phyloP scores from a whole-genome alignment of 73 alveolate genomes.

The Stentor coeruleus region DNA sequence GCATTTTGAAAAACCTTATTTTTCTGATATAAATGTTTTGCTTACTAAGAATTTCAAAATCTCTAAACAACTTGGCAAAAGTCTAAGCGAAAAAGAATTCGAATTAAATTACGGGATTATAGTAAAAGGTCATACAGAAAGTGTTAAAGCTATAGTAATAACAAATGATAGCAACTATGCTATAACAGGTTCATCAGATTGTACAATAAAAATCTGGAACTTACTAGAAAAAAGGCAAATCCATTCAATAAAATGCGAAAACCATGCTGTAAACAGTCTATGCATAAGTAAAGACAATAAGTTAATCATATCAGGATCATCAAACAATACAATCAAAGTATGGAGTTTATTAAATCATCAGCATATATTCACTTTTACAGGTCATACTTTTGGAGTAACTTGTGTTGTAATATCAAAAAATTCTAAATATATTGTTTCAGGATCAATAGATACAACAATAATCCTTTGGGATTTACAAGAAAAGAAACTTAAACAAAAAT shows the following conservation, averaged over 20 bases:
- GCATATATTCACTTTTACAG: background rate
- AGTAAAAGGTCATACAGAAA: background rate
- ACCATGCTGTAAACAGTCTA: background rate
- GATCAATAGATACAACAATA: background rate
- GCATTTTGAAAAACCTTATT: too few relatives aligned
- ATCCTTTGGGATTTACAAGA: background rate
- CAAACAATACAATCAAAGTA: background rate
- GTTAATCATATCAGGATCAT: background rate
- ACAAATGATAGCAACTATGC: background rate
- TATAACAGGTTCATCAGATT: background rate
- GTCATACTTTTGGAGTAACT: background rate
- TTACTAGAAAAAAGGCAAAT: background rate
- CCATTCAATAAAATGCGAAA: background rate
- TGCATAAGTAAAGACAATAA: background rate
- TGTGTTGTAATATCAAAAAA: background rate
- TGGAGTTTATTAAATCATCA: background rate
- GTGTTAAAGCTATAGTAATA: background rate
- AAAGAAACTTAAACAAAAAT: background rate
- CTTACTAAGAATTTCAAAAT: too few relatives aligned
- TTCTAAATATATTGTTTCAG: background rate
- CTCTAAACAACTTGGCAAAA: too few relatives aligned
- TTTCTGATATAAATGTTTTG: too few relatives aligned
- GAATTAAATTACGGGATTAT: too few relatives aligned
- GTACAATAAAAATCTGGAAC: background rate
- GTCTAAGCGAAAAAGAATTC: too few relatives aligned